Percentiles rank a stretch among this genome's conserved stretches.
Evolutionary conservation across 2,329 filamentous ascomycete genomes (phyloP).

Genomic region (Tolypocladium sp.): DNA sequence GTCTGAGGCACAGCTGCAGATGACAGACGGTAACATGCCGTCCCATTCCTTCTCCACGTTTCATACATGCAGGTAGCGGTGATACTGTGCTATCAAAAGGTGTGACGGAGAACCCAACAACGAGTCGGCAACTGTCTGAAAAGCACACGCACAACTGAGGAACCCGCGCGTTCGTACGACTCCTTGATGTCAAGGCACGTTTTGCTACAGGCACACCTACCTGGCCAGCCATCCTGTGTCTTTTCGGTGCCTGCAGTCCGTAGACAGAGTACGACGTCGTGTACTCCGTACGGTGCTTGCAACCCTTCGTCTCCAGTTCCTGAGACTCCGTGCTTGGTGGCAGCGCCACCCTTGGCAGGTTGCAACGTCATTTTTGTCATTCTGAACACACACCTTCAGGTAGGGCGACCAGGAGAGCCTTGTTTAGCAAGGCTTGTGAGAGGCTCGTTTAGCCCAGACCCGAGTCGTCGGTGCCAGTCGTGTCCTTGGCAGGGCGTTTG

Average conservation of each 20-base stretch:
- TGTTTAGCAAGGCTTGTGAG: constrained; percentile 3
- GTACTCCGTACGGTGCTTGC: not conserved
- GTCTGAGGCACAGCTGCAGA: not conserved
- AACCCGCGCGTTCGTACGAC: not conserved
- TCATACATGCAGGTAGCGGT: not conserved
- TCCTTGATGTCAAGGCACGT: not conserved
- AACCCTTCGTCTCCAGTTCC: not conserved
- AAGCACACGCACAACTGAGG: not conserved
- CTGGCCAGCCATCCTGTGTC: not conserved
- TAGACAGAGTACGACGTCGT: not conserved
- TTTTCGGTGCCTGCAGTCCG: not conserved
- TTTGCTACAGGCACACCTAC: not conserved
- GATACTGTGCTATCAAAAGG: not conserved
- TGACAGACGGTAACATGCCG: not conserved
- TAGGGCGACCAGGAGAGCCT: not conserved
- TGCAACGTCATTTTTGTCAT: not conserved
- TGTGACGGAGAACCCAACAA: not conserved
- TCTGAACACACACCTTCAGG: too few species aligned
- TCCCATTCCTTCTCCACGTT: not conserved
- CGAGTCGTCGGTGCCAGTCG: constrained; percentile 17
- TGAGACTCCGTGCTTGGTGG: not conserved
- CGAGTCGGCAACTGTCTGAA: not conserved
- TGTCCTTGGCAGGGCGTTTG: not conserved
- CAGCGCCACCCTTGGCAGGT: not conserved
- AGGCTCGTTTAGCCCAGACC: constrained; percentile 17